Base-by-base conservation (phyloP, 2,329 filamentous ascomycete genomes). In the Scopulariopsis brevicaulis region DNA sequence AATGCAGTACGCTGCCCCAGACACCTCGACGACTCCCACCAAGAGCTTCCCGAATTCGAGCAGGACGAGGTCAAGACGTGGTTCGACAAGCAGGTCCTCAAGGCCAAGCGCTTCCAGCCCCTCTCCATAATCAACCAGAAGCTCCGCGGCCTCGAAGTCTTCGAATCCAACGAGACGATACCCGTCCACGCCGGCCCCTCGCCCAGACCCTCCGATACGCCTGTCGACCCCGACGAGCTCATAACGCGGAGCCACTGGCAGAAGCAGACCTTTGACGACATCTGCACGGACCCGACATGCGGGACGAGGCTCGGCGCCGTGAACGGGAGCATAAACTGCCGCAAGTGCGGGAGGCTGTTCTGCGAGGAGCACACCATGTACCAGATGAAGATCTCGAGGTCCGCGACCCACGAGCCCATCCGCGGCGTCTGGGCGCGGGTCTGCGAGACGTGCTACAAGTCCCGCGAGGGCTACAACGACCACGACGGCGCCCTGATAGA, bases 361-460 rank as follows among this genome's bases (percentile, higher is more conserved):
- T 99, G 94, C 71, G 94, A 97, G 67, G 89, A 93, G 64, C 94
- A 99, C 70, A 97, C 94, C 56, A 96, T 99, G 92, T 99, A 97
- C 68, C 93, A 99, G 74, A 97, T 97, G 89, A 96, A 95, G 76
- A 78, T 99, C 12, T 96, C 92, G 10, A 80, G 92, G 58, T 87
- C 91, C 34, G 94, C 94, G 4, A 82, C 86, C 59, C 90, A 96
- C 71, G 94, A 99, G 62, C 93, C 94, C 0, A 83, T 94, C 1
- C 79, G 93, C 61, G 94, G 94, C 8, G 82, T 90, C 64, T 99
- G 94, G 94, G 96, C 90, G 65, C 77, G 94, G 56, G 93, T 97
- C 1, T 99, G 94, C 68, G 94, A 99, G 74, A 97, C 94, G n/a
- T 99, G 94, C 73, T 99, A 94, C 74, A 97, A 96, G 74, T 96